Percentiles rank a stretch among this genome's conserved stretches.
These are phyloP conservation scores for Olyra latifolia DNA, from an alignment of 176 grass and related monocot genomes.

Conservation along the genomic window DNA sequence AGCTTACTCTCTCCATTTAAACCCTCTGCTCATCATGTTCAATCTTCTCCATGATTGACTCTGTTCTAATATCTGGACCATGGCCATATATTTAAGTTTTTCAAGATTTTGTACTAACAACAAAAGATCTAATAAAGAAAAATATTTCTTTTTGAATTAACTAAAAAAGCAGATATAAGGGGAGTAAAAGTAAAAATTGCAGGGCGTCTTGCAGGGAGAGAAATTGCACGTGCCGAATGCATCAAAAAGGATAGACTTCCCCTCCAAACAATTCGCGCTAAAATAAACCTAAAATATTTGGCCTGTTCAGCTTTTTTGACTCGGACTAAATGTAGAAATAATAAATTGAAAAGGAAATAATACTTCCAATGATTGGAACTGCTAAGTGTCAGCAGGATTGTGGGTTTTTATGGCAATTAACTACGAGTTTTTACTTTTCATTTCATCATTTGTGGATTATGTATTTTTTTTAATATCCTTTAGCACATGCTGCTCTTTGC, in stretches of 20 bases:
- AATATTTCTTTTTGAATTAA: too few species aligned
- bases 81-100: not conserved
- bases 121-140: not conserved
- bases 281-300: too few species aligned
- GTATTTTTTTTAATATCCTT: not conserved
- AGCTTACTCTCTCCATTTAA: too few species aligned
- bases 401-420: not conserved
- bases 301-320: too few species aligned
- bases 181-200: too few species aligned
- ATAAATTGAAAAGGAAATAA: not conserved
- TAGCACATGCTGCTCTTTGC: not conserved
- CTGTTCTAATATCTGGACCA: not conserved
- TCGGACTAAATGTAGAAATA: too few species aligned
- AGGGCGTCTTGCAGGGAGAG: too few species aligned
- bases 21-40: not conserved
- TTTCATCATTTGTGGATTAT: not conserved
- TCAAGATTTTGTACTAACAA: not conserved
- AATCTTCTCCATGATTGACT: not conserved
- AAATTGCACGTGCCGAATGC: too few species aligned
- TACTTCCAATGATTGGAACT: not conserved
- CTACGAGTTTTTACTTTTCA: not conserved
- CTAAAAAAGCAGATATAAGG: too few species aligned
- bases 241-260: too few species aligned
- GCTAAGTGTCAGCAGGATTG: not conserved
- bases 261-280: too few species aligned